Base-by-base conservation (phyloP, 176 grass and related monocot genomes). In the Zoysia pacifica region DNA sequence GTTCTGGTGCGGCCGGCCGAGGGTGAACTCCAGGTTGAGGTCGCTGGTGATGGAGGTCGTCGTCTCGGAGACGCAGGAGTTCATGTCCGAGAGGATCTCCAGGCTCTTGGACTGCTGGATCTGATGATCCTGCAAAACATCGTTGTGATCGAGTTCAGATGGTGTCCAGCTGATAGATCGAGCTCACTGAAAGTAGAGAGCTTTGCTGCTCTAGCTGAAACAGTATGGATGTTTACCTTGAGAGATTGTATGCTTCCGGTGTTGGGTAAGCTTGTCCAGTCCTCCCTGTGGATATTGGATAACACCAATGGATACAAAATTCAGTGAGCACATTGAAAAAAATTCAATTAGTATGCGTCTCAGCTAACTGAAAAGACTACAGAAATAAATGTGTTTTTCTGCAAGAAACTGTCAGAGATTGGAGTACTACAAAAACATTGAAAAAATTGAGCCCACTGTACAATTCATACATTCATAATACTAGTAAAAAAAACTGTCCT, bases 11-110 rank as follows among this genome's bases (percentile, higher is more conserved):
- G 74, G 53, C 9, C 85, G 74, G 16, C 90, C 90, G 47, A 92
- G 81, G 42, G 90, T 92, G 87, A 92, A 92, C 80, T 92, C 90
- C 1, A 92, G 83, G 84, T 89, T 92, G 47, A 82, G 68, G 46
- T 81, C 87, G 76, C 80, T 89, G 20, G 67, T 64, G 67, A 83
- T 88, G 13, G 80, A 86, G 47, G 86, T 86, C 62, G 85, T 86
- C 67, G 86, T 86, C 76, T 92, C 86, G 1, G 90, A 89, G 10
- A 92, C 46, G 53, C 84, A 92, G 42, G 78, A 89, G 83, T 92
- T 89, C 80, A 89, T 86, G 73, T 92, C 90, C 37, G 90, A 92
- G 16, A 86, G 69, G 48, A 92, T 92, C 73, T 92, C 90, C 6
- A 92, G 46, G 81, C 87, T 92, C 81, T 86, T 92, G 42, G 85